Percentiles rank a stretch among this genome's conserved stretches.
phyloP scores from a whole-genome alignment of 2,329 filamentous ascomycete species.

The Rutstroemia sp. region DNA sequence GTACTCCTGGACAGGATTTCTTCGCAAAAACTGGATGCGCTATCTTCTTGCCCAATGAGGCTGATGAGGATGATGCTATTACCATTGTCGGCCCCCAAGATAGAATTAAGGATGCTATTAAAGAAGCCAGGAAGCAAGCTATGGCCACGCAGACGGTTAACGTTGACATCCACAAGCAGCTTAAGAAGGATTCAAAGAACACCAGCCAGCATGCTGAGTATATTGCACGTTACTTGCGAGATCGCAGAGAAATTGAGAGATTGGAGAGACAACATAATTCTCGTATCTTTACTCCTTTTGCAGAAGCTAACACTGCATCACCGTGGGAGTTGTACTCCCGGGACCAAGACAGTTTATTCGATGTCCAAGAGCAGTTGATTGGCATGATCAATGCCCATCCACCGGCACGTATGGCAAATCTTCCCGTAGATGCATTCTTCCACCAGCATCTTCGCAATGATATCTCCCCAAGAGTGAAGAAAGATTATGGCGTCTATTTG shows the following conservation, averaged over 20 bases:
- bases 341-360: slow-evolving; percentile 75
- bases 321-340: slow-evolving; percentile 86
- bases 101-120: slow-evolving; percentile 65
- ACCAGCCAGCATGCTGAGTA: slow-evolving; percentile 75
- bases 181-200: slow-evolving; percentile 66
- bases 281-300: slow-evolving; percentile 76
- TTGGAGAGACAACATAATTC: slow-evolving; percentile 75
- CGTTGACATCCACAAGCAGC: slow-evolving; percentile 75
- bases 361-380: slow-evolving; percentile 68
- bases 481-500: slow-evolving; percentile 64
- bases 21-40: slow-evolving; percentile 85
- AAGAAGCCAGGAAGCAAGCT: slow-evolving; percentile 82
- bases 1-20: slow-evolving; percentile 76
- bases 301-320: slow-evolving; percentile 60
- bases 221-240: slow-evolving; percentile 78
- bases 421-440: slow-evolving; percentile 72
- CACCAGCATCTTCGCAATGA: slow-evolving; percentile 63
- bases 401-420: slow-evolving; percentile 59
- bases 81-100: slow-evolving; percentile 76
- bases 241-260: slow-evolving; percentile 73
- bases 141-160: slow-evolving; percentile 78
- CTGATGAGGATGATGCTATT: slow-evolving; percentile 66
- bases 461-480: slow-evolving; percentile 54
- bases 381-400: slow-evolving; percentile 68
- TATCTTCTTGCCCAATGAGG: slow-evolving; percentile 68